phyloP scores from a whole-genome alignment of 2,329 filamentous ascomycete species.

The Nothophaeocryptopus gaeumannii region DNA sequence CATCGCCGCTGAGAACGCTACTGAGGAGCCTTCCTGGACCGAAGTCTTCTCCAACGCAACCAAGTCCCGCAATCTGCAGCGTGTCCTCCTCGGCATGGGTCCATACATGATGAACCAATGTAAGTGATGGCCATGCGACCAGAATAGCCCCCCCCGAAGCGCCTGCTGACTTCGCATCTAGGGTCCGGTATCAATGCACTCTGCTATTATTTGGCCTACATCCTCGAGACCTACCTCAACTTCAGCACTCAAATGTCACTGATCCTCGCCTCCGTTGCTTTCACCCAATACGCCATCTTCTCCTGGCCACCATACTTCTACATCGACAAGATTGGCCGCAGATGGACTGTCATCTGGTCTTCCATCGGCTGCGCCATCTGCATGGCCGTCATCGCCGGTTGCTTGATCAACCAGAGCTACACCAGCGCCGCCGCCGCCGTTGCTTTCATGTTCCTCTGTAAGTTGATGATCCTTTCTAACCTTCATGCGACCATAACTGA shows the following conservation, averaged over 20 bases:
- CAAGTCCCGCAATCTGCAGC: slow-evolving; percentile 36
- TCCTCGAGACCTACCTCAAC: slow-evolving; percentile 29
- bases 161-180: too few relatives aligned
- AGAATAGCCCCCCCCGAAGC: too few relatives aligned
- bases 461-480: too few relatives aligned
- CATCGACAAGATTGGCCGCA: slow-evolving; percentile 33
- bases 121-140: background rate
- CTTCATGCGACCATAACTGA: too few relatives aligned
- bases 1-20: slow-evolving; percentile 32
- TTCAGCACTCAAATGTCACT: slow-evolving; percentile 30
- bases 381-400: slow-evolving; percentile 37
- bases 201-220: slow-evolving; percentile 33
- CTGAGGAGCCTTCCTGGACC: slow-evolving; percentile 35
- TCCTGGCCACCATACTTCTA: slow-evolving; percentile 35
- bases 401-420: slow-evolving; percentile 28
- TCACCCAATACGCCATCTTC: slow-evolving; percentile 35
- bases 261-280: slow-evolving; percentile 33
- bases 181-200: slow-evolving; percentile 26
- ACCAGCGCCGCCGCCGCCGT: slow-evolving; percentile 33
- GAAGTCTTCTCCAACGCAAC: slow-evolving; percentile 39
- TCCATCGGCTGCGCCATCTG: slow-evolving; percentile 34
- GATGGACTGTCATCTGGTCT: slow-evolving; percentile 32
- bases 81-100: slow-evolving; percentile 38
- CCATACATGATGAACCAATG: slow-evolving; percentile 37
- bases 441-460: slow-evolving; percentile 43